Conservation (phyloP, 2,329 filamentous ascomycete genomes). For the Incumbomyces delicatus region DNA sequence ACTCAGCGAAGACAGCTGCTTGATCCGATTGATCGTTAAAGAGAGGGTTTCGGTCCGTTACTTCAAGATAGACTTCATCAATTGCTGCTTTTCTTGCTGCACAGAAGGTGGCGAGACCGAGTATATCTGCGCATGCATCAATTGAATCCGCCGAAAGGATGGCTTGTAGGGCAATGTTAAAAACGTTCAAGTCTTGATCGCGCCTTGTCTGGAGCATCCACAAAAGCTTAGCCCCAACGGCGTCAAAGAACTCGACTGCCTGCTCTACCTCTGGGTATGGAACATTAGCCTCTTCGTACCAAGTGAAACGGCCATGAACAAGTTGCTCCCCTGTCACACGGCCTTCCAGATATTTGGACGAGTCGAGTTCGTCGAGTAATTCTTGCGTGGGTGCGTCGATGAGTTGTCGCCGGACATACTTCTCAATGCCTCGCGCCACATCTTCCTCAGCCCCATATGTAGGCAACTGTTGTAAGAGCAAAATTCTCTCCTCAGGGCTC, state of each 20-base stretch:
- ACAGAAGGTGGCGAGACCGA: conserved; percentile 49
- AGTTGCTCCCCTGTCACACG: conserved; percentile 27
- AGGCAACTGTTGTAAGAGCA: too few relatives aligned
- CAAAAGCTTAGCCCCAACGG: conserved; percentile 27
- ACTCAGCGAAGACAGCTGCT: conserved; percentile 53
- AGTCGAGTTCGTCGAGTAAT: too few relatives aligned
- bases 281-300: conserved; percentile 34
- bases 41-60: conserved; percentile 52
- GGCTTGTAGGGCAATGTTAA: conserved; percentile 27
- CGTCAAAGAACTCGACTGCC: conserved; percentile 31
- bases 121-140: conserved; percentile 44
- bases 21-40: conserved; percentile 54
- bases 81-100: conserved; percentile 47
- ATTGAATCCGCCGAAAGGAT: conserved; percentile 27
- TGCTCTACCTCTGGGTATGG: conserved; percentile 25
- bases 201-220: too few relatives aligned
- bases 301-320: conserved; percentile 31
- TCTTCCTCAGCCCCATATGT: too few relatives aligned
- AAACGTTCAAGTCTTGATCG: too few relatives aligned
- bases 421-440: too few relatives aligned
- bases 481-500: too few relatives aligned
- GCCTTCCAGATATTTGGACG: conserved; percentile 33
- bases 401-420: too few relatives aligned
- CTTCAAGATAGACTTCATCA: conserved; percentile 54
- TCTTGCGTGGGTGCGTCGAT: too few relatives aligned